Evolutionary conservation across 2,329 filamentous ascomycete species (phyloP), one percentile per base, ranked within the genome.

Genomic region (Beauveria scarabaeidicola): DNA sequence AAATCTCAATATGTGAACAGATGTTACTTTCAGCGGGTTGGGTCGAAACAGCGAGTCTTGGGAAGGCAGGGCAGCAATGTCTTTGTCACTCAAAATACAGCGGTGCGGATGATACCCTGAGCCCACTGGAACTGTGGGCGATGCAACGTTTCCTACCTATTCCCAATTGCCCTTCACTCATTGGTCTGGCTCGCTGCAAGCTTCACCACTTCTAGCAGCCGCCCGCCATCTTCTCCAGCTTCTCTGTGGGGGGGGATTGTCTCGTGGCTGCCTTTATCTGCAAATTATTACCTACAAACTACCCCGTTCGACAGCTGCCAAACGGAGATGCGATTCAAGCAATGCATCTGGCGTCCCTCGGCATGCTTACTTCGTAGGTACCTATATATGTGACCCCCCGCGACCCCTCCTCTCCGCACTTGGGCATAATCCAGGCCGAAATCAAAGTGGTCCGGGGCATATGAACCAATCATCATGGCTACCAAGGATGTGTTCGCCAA

Each of bases 401-500:
- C 29, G 25, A 32, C 50, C 51, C 59, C n/a, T 50, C 38, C 52
- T 36, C 23, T 51, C 25, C 48, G 52, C 60, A 55, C 29, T 25
- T 43, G 9, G 21, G 7, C 19, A 10, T 10, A 5, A 10, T 8
- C 7, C 21, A 9, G 40, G n/a, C 21, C 5, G 13, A 25, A 8
- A 7, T 51, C 46, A 23, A n/a, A 9, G 13, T 15, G 21, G 17
- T 19, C 5, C 17, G 11, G 27, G 23, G 43, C 23, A 25, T 3
- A 23, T 32, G 25, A 17, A 44, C 40, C 38, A 23, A 41, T 50
- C 50, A 59, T 10, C 21, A 69, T 69, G 67, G 52, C 65, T 63
- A 55, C 64, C 66, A 48, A 66, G 62, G 40, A 61, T 62, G n/a
- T 44, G 27, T 23, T 65, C 10, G 60, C 65, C 54, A 65, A 65